Percentiles rank a stretch among this genome's conserved stretches.
These are phyloP conservation scores for Pichia manshurica DNA, from an alignment of 805 yeast genomes.

Conservation along the genomic window DNA sequence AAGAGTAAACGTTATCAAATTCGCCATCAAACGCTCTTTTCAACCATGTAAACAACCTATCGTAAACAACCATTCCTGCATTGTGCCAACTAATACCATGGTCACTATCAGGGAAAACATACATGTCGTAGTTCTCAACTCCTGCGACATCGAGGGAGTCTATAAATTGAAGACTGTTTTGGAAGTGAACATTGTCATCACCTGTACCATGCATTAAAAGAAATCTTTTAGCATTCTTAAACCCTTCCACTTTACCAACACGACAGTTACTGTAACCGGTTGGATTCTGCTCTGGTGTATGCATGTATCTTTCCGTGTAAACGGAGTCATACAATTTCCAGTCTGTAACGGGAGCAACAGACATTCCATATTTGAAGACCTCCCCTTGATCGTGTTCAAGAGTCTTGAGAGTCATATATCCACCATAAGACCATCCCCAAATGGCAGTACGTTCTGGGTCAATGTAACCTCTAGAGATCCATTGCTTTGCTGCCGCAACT, in stretches of 20 bases:
- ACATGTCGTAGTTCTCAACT: constrained; percentile 78
- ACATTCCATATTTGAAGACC: constrained; percentile 80
- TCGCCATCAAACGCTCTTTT: constrained; percentile 51
- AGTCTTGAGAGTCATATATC: constrained; percentile 84
- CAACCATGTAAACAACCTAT: constrained; percentile 62
- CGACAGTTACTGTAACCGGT: constrained; percentile 56
- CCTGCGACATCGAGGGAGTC: constrained; percentile 67
- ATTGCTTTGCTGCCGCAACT: constrained; percentile 72
- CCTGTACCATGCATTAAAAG: constrained; percentile 94
- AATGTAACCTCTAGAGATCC: constrained; percentile 59
- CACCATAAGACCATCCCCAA: constrained; percentile 99
- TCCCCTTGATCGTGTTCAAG: constrained; percentile 73
- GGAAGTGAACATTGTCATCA: constrained; percentile 96
- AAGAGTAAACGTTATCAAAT: constrained; percentile 25
- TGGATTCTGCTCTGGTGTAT: constrained; percentile 63
- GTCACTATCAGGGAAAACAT: constrained; percentile 77
- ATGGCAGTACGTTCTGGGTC: constrained; percentile 67
- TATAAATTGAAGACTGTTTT: constrained; percentile 71
- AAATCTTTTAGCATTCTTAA: constrained; percentile 60
- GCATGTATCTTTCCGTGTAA: constrained; percentile 94
- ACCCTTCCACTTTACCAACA: constrained; percentile 52
- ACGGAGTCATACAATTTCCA: constrained; percentile 90
- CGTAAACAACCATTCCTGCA: constrained; percentile 64
- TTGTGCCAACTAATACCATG: constrained; percentile 70
- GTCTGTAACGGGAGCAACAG: constrained; percentile 97